phyloP scores from a whole-genome alignment of 805 yeast genomes.

The Sugiyamaella floridensis region DNA sequence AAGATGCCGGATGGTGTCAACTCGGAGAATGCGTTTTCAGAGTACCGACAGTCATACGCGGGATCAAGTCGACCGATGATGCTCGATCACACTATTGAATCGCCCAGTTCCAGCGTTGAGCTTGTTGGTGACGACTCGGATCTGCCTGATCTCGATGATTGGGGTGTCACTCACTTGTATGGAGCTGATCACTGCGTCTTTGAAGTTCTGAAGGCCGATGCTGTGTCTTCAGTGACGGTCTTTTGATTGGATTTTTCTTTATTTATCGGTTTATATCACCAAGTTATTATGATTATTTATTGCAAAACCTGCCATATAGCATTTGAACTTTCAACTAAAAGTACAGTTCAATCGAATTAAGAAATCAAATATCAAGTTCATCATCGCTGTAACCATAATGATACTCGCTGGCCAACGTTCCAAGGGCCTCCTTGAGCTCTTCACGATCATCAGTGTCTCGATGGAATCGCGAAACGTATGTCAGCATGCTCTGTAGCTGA shows the following conservation, averaged over 20 bases:
- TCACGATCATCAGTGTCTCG: slow-evolving; percentile 20
- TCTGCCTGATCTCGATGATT: slow-evolving; percentile 11
- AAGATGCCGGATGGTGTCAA: slow-evolving; percentile 21
- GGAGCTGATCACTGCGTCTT: slow-evolving; percentile 18
- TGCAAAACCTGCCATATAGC: no score
- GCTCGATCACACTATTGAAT: slow-evolving; percentile 21
- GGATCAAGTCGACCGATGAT: slow-evolving; percentile 18
- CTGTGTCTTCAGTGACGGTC: slow-evolving; percentile 17
- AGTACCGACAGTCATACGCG: not conserved
- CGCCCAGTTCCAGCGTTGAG: slow-evolving; percentile 26
- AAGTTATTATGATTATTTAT: no score
- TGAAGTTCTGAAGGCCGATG: slow-evolving; percentile 19
- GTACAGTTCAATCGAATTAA: no score
- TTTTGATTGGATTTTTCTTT: slow-evolving; percentile 3
- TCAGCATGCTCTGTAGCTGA: slow-evolving; percentile 15
- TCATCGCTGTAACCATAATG: slow-evolving; percentile 12
- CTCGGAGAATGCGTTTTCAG: slow-evolving; percentile 10
- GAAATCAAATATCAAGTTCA: not conserved
- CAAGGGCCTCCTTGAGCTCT: slow-evolving; percentile 18
- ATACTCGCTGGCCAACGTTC: slow-evolving; percentile 17
- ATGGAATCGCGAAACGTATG: slow-evolving; percentile 12
- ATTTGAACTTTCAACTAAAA: no score
- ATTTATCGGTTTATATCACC: not conserved
- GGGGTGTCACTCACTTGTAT: slow-evolving; percentile 22
- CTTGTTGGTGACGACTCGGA: slow-evolving; percentile 19